Evolutionary conservation across 176 grass and related monocot genomes (phyloP), one percentile per base, ranked within the genome.

Genomic region (Hordeum marinum): DNA sequence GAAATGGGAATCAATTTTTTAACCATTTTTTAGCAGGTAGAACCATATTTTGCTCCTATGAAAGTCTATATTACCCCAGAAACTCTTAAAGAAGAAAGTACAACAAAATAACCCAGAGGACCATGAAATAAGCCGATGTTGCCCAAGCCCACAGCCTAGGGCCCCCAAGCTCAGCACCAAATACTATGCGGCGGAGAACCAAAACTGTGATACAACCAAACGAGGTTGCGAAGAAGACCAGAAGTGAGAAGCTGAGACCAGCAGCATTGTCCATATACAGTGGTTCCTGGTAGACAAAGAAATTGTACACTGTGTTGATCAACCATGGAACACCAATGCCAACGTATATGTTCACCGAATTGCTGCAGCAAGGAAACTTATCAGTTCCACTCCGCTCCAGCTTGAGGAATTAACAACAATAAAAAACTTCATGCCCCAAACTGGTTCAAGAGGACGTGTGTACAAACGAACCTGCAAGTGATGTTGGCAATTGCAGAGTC

Each of bases 401-500:
- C 58, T 58, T 26, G 34, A 84, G 26, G 42, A 34, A 72, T 26
- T 20, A 17, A 24, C 36, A 66, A 15, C 31, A 34, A 31, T 14
- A 66, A n/a, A 23, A 17, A 50, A 17, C 46, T 54, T 9, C 35
- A 66, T 37, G 9, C 8, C 8, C 24, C 9, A 1, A 76, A 39
- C 14, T 80, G n/a, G 68, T 61, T 58, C 60, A 27, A n/a, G 40
- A 69, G 76, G 11, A 75, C 11, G 25, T 40, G 18, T 39, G 48
- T 32, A 75, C 9, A 54, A 55, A 72, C 26, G 11, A 84, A 95
- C 95, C 95, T 98, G 92, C 95, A 98, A 78, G 91, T 98, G 79
- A 98, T 98, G 81, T 98, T 98, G 45, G 95, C 89, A 35, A 98
- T 98, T 45, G 95, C 95, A 66, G 95, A 98, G 87, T 98, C 91